Evolutionary conservation across 352 stramenopile species (phyloP).

Genomic region (Pythium vanterpoolii): DNA sequence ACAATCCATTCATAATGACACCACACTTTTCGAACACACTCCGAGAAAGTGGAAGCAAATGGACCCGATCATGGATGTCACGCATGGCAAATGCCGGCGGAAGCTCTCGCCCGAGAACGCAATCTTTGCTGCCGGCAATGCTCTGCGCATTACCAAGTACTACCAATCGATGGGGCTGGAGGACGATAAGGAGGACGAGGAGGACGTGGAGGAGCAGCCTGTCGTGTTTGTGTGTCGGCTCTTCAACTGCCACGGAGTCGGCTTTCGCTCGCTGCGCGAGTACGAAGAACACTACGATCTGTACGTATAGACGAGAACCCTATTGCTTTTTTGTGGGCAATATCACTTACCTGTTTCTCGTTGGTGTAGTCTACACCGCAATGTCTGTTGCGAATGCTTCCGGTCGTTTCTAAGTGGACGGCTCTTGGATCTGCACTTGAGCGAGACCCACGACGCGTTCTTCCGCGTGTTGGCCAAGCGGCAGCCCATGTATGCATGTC

Average conservation of each 20-base stretch:
- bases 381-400: conserved; percentile 49
- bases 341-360: too few relatives aligned
- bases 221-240: conserved; percentile 39
- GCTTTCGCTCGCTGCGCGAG: conserved; percentile 36
- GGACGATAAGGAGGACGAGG: neutral
- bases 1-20: neutral
- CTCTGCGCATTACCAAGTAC: conserved; percentile 40
- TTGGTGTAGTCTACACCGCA: conserved; percentile 30
- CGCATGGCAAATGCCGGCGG: conserved; percentile 47
- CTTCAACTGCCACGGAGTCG: conserved; percentile 35
- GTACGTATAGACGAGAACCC: conserved; percentile 18
- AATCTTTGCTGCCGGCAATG: conserved; percentile 44
- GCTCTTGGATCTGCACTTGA: conserved; percentile 55
- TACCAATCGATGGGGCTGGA: conserved; percentile 25
- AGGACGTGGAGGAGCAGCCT: neutral
- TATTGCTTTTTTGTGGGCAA: neutral
- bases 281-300: conserved; percentile 71
- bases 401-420: conserved; percentile 47
- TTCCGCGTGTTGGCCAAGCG: conserved; percentile 61
- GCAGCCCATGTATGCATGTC: conserved; percentile 53
- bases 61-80: conserved; percentile 30
- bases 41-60: conserved; percentile 14
- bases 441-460: conserved; percentile 61
- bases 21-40: too few relatives aligned
- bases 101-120: conserved; percentile 49